These are phyloP conservation scores for Globisporangium barbulae DNA, from an alignment of 352 stramenopile species.

Conservation along the genomic window DNA sequence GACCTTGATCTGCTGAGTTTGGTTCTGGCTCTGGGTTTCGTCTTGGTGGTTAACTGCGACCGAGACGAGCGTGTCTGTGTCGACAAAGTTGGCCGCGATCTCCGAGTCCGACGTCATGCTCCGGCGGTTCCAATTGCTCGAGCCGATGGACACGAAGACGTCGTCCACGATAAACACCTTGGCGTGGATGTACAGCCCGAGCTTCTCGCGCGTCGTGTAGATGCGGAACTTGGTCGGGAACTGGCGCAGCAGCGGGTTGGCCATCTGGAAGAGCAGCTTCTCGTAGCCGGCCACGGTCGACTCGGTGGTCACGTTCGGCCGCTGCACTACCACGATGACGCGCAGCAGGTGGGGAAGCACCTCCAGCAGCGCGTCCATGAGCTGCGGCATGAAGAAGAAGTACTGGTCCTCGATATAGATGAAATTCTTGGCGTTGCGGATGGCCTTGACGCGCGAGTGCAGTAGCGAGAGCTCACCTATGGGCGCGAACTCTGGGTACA, in stretches of 20 bases:
- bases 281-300: slow-evolving; percentile 46
- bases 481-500: slow-evolving; percentile 47
- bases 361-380: slow-evolving; percentile 40
- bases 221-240: slow-evolving; percentile 59
- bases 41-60: background rate
- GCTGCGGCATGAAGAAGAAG: slow-evolving; percentile 61
- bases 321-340: slow-evolving; percentile 54
- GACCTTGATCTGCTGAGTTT: slow-evolving; percentile 32
- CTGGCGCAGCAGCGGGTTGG: slow-evolving; percentile 37
- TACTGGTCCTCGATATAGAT: slow-evolving; percentile 75
- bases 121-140: slow-evolving; percentile 91
- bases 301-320: slow-evolving; percentile 25
- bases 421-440: slow-evolving; percentile 52
- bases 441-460: slow-evolving; percentile 50
- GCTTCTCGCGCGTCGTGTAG: slow-evolving; percentile 46
- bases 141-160: slow-evolving; percentile 80
- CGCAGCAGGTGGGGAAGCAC: slow-evolving; percentile 42
- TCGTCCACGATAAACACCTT: slow-evolving; percentile 86
- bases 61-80: slow-evolving; percentile 14
- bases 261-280: slow-evolving; percentile 67
- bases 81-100: slow-evolving; percentile 54
- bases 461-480: slow-evolving; percentile 54
- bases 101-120: slow-evolving; percentile 74
- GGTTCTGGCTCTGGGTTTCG: slow-evolving; percentile 5
- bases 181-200: slow-evolving; percentile 72